These are phyloP conservation scores for Eutrema heterophyllum DNA, from an alignment of 345 rosid species.

Conservation along the genomic window DNA sequence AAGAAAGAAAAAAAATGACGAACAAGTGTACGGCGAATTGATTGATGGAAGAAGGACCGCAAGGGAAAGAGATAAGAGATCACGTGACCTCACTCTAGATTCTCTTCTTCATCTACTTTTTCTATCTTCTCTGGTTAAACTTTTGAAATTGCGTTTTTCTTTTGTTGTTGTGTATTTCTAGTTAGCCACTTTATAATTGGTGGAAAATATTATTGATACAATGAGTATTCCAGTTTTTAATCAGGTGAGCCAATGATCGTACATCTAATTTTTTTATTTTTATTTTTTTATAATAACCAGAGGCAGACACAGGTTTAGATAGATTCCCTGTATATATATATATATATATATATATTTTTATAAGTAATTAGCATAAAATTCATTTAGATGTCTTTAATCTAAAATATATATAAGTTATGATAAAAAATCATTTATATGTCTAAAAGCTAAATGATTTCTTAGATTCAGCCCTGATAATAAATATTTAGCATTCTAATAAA, in stretches of 20 bases:
- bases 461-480: no score
- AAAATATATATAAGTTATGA: no score
- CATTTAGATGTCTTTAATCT: no score
- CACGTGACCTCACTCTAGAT: constrained; percentile 26
- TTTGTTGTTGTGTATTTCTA: background rate
- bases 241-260: background rate
- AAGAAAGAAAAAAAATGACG: constrained; percentile 3
- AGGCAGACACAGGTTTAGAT: no score
- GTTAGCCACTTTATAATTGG: background rate
- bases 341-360: no score
- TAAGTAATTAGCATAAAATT: no score
- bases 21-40: constrained; percentile 20
- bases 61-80: background rate
- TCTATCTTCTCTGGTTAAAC: background rate
- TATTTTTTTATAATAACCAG: no score
- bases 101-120: constrained; percentile 19
- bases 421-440: no score
- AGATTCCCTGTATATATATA: no score
- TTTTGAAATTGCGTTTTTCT: background rate
- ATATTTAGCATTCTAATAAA: no score
- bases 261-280: no score
- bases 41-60: constrained; percentile 12
- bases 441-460: no score
- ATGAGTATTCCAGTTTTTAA: background rate
- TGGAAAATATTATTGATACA: background rate